A percentile compares a stretch with the other conserved stretches of the same genome.
Evolutionary conservation across 768 basidiomycete genomes (phyloP).

Genomic region (Lactarius psammicola): DNA sequence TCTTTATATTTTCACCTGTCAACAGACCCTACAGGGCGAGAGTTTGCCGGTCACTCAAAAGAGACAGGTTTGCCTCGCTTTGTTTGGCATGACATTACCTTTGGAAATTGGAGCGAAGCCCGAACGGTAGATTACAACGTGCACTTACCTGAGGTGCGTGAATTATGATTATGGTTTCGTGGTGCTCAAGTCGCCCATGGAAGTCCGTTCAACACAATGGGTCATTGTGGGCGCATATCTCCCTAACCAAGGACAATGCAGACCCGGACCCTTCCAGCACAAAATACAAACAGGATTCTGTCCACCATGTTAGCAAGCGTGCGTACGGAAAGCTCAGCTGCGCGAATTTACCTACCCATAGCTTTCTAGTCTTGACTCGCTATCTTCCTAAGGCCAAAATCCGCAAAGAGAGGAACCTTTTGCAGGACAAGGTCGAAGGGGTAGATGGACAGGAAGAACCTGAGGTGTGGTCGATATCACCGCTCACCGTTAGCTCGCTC

Average conservation of each 20-base stretch:
- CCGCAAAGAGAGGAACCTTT: constrained; percentile 81
- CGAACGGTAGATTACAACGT: constrained; percentile 56
- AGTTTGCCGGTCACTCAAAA: constrained; percentile 52
- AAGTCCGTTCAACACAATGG: constrained; percentile 78
- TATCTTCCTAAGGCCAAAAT: constrained; percentile 70
- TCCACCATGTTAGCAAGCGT: constrained; percentile 79
- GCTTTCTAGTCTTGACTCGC: constrained; percentile 71
- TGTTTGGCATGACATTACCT: constrained; percentile 75
- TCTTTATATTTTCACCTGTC: constrained; percentile 76
- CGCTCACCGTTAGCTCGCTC: constrained; percentile 6
- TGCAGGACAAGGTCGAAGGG: constrained; percentile 44
- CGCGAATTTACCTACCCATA: constrained; percentile 9
- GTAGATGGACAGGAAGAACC: constrained; percentile 44
- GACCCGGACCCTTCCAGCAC: constrained; percentile 61
- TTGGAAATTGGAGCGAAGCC: constrained; percentile 70
- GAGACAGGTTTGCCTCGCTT: constrained; percentile 61
- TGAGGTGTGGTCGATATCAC: constrained; percentile 43
- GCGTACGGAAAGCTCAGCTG: constrained; percentile 33
- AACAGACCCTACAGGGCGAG: constrained; percentile 58
- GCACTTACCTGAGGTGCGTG: constrained; percentile 63
- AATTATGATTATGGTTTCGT: neutral
- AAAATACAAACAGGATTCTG: constrained; percentile 50
- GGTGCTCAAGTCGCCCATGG: neutral
- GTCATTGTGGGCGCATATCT: constrained; percentile 81
- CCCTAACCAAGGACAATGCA: constrained; percentile 62